These are phyloP conservation scores for Basidiobolus meristosporus DNA, from an alignment of 371 early-diverging fungal species.

Conservation along the genomic window DNA sequence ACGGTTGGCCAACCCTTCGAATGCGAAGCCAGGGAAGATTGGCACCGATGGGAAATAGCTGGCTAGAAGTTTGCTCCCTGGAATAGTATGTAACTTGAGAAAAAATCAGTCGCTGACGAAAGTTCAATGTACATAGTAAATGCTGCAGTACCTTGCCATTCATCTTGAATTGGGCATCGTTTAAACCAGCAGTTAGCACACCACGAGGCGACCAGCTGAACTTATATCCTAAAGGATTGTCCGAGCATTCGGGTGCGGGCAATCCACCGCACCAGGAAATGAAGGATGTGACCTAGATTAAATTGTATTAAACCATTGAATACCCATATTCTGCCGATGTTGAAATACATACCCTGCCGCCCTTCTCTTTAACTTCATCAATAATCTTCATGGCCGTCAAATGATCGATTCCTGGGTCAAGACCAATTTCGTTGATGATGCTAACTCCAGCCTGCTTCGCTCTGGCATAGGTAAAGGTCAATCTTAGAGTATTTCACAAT, in stretches of 20 bases:
- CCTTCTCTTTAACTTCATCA: constrained; percentile 50
- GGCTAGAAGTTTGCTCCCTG: constrained; percentile 60
- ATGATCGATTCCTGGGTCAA: constrained; percentile 97
- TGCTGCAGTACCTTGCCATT: constrained; percentile 35
- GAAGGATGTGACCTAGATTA: constrained; percentile 45
- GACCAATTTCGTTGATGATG: constrained; percentile 91
- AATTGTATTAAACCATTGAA: background rate
- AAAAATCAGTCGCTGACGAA: background rate
- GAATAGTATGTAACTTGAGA: constrained; percentile 3
- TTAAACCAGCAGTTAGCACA: constrained; percentile 63
- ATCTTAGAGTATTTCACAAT: too few species aligned
- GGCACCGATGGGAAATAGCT: constrained; percentile 31
- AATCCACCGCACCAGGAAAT: constrained; percentile 82
- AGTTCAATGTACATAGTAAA: background rate
- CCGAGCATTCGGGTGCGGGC: constrained; percentile 74
- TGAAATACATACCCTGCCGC: constrained; percentile 27
- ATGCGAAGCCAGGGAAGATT: constrained; percentile 63
- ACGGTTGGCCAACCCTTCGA: constrained; percentile 74
- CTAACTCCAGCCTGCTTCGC: constrained; percentile 71
- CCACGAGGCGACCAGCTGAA: constrained; percentile 81
- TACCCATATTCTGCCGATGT: background rate
- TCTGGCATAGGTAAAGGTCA: constrained; percentile 9
- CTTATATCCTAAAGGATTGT: constrained; percentile 79
- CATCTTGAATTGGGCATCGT: constrained; percentile 59
- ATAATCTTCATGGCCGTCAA: constrained; percentile 94